Conservation (phyloP, 192 early-diverging fungal species). For the Pecoramyces ruminantium region DNA sequence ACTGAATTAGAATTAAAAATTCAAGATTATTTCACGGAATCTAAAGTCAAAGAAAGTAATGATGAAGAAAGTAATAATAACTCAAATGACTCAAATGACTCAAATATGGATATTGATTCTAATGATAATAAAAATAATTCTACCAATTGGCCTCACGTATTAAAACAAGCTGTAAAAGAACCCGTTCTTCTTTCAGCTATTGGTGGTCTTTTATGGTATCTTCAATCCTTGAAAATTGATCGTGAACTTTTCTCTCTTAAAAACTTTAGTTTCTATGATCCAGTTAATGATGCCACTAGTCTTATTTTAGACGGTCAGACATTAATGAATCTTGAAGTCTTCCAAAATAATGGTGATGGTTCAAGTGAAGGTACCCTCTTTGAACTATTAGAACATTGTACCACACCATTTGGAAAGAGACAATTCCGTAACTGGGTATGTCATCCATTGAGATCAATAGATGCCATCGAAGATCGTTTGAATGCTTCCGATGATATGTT, state of each 20-base stretch:
- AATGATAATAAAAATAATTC: conserved; percentile 13
- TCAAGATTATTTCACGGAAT: conserved; percentile 33
- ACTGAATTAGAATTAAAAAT: conserved; percentile 42
- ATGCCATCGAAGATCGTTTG: conserved; percentile 64
- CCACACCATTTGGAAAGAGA: conserved; percentile 78
- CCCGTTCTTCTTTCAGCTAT: conserved; percentile 26
- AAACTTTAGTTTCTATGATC: conserved; percentile 73
- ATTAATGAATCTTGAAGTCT: conserved; percentile 79
- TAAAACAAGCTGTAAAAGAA: conserved; percentile 9
- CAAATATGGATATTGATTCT: conserved; percentile 24
- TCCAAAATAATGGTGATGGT: conserved; percentile 64
- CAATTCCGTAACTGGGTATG: conserved; percentile 30
- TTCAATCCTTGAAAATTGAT: conserved; percentile 78
- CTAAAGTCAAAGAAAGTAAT: conserved; percentile 1
- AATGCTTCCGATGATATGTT: conserved; percentile 74
- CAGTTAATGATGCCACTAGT: conserved; percentile 51
- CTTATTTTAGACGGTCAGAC: conserved; percentile 88
- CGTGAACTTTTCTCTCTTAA: conserved; percentile 60
- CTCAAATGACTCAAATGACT: no score
- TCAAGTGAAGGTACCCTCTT: conserved; percentile 63
- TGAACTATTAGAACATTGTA: conserved; percentile 64
- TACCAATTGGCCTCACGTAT: conserved; percentile 7
- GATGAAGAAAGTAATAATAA: neutral
- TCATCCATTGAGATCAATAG: neutral
- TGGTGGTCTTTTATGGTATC: conserved; percentile 72